Conservation (phyloP, 495 filamentous ascomycete species). For the Jackrogersella minutella region DNA sequence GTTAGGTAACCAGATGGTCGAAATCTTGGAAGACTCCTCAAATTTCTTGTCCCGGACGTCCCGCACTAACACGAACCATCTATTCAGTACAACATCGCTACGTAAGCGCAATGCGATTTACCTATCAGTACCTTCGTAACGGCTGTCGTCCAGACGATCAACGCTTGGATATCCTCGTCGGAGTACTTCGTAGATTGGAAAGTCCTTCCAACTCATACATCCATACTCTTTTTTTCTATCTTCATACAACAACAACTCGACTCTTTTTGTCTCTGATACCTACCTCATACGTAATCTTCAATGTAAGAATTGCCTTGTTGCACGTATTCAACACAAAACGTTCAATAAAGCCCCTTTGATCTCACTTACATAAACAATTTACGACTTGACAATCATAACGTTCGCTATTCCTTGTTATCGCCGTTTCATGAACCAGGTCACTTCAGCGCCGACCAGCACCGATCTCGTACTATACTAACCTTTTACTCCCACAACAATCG, state of each 20-base stretch:
- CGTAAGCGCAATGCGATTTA: not conserved
- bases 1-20: conserved; percentile 7
- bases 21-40: conserved; percentile 4
- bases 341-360: conserved; percentile 15
- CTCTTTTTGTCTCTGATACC: not conserved
- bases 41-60: not conserved
- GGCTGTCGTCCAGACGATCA: conserved; percentile 34
- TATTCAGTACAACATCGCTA: not conserved
- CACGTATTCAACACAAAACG: not conserved
- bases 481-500: conserved; percentile 29
- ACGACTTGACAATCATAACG: conserved; percentile 3
- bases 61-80: not conserved
- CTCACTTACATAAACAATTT: conserved; percentile 6
- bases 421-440: conserved; percentile 26
- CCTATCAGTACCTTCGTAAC: not conserved
- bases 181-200: conserved; percentile 7
- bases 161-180: conserved; percentile 13
- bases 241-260: not conserved
- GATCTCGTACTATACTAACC: conserved; percentile 12
- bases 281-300: no score
- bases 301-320: not conserved
- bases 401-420: conserved; percentile 23
- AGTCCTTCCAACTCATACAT: conserved; percentile 8
- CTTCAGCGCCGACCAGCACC: conserved; percentile 4
- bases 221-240: conserved; percentile 8